Base-by-base conservation (phyloP, 1,284 basidiomycete species). In the Ustilago tritici region DNA sequence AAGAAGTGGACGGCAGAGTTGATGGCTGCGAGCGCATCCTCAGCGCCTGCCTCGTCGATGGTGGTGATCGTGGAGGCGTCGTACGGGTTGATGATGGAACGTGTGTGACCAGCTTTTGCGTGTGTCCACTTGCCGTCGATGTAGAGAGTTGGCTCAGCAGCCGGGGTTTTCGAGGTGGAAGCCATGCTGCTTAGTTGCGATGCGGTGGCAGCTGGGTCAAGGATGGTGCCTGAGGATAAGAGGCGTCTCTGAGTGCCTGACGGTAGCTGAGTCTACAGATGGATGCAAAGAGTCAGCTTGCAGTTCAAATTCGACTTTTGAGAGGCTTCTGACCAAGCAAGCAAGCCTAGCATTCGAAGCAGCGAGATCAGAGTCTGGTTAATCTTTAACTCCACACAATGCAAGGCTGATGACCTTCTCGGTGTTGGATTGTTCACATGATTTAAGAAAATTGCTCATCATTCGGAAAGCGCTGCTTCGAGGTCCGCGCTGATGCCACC, bases 91-190 rank as follows among this genome's bases (percentile, higher is more conserved):
- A 83, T 82, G 49, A 78, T 82, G 40, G 80, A 68, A 40, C 84
- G 74, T 14, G 78, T 80, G 56, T 81, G 62, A 35, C 82, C 80
- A 10, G 67, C 61, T 47, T 76, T 77, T 4, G 82, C 70, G 46
- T 79, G 69, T 28, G 63, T 61, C 84, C 84, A 86, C 61, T 82
- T 64, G 61, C 84, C 84, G 43, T 85, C 72, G 54, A 86, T 85
- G 69, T 73, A 85, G 28, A 86, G 77, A 34, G 84, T 86, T n/a
- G 84, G 84, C 62, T 75, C 65, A 10, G 76, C 68, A 1, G 71
- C 76, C 9, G 76, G 71, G 6, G 65, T 67, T 19, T 46, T 57
- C 31, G 68, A 78, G n/a, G 71, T 75, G 9, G 76, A 78, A 38
- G 71, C 65, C 76, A 78, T 78, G 43, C 76, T 78, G 76, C 68